Evolutionary conservation across 495 filamentous ascomycete species (phyloP), one percentile per base, ranked within the genome.

Genomic region (Viridothelium virens): DNA sequence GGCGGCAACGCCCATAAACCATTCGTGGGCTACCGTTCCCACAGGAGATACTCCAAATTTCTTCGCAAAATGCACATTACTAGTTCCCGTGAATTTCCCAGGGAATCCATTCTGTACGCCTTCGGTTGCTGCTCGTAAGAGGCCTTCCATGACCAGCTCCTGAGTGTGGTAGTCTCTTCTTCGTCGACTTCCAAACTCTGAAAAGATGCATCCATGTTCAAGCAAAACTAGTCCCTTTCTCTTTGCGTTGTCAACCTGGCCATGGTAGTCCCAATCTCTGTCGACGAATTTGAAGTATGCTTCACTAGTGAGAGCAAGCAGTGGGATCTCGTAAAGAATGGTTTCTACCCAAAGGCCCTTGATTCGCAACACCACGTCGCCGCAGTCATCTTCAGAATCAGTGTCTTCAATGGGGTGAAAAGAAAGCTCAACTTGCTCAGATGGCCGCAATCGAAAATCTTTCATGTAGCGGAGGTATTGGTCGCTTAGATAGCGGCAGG

Each of bases 1-100:
- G 41, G 94, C 92, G 16, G 94, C 94, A 63, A 96, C 91, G 48
- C 90, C 91, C 94, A 98, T 98, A 78, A 96, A 97, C 95, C 95
- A 98, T 77, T 98, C 94, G 69, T 98, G 94, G 0, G 95, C 94
- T 1, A 98, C 92, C 2, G 94, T 98, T 16, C 94, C 94, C 25
- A 98, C 86, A 0, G 93, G 90, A 7, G 84, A 77, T 37, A 94
- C 83, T 31, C 84, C 85, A 74, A 93, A 90, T 73, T 91, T 89
- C 90, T 95, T 95, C 18, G 94, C 94, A 67, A 97, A 89, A 73
- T 98, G 94, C 31, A 97, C 95, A 73, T 98, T 98, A 75, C 92
- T 96, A 1, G 94, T 96, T 0, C 94, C 94, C 1, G 86, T 85
- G 61, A 97, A 81, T 67, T 85, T 86, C 1, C 94, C 94, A 5